These are phyloP conservation scores for Fragaria iinumae DNA, from an alignment of 306 rosid genomes.

Conservation along the genomic window DNA sequence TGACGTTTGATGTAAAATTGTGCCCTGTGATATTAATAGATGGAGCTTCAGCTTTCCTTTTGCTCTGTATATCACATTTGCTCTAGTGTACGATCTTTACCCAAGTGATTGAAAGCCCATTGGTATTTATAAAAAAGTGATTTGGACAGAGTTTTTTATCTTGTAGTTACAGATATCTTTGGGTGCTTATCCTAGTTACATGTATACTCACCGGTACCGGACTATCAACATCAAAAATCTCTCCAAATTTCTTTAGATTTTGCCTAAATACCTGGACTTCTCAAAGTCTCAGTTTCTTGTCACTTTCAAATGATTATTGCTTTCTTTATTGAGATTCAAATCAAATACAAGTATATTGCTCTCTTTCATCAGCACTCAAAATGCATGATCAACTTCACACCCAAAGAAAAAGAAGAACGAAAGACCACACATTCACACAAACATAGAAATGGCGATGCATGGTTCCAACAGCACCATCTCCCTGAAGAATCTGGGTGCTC, in stretches of 20 bases:
- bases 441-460: not conserved
- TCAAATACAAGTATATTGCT: not conserved
- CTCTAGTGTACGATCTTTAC: not conserved
- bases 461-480: conserved; percentile 53
- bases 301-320: not conserved
- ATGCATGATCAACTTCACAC: not conserved
- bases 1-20: not conserved
- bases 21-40: not conserved
- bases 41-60: not conserved
- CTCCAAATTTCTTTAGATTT: no score
- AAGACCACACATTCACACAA: not conserved
- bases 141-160: no score
- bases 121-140: no score
- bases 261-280: no score
- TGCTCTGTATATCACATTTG: not conserved
- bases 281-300: not conserved
- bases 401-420: not conserved
- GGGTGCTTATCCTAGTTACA: no score
- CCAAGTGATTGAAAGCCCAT: not conserved
- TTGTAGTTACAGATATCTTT: no score
- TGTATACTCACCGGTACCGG: no score
- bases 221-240: no score
- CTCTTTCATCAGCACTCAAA: not conserved
- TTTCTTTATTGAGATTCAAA: not conserved
- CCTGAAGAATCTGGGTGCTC: conserved; percentile 24